Conservation (phyloP, 257 asterid genomes). For the Orobanche coerulescens region DNA sequence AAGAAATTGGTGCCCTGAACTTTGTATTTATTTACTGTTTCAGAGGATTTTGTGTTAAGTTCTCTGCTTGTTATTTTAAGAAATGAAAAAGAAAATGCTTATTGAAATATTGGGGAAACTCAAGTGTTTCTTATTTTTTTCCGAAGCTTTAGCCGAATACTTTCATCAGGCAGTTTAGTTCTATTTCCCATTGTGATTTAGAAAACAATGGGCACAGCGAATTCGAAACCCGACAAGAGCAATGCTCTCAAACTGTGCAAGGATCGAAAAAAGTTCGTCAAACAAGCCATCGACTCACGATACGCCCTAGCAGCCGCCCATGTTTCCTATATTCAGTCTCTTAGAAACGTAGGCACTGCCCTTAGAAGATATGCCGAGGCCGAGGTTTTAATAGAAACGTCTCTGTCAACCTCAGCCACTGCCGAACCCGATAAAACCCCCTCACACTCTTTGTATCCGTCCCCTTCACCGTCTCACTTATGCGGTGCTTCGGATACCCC, state of each 20-base stretch:
- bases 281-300: conserved; percentile 86
- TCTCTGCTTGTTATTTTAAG: neutral
- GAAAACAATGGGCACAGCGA: conserved; percentile 56
- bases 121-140: neutral
- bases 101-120: neutral
- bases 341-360: conserved; percentile 76
- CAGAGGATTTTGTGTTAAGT: neutral
- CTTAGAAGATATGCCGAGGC: conserved; percentile 91
- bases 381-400: conserved; percentile 60
- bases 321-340: conserved; percentile 75
- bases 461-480: conserved; percentile 59
- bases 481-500: conserved; percentile 78
- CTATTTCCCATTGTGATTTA: conserved; percentile 7
- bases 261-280: conserved; percentile 71
- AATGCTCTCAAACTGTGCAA: conserved; percentile 74
- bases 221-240: conserved; percentile 67
- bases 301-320: conserved; percentile 93
- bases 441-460: conserved; percentile 55
- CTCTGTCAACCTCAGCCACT: conserved; percentile 48
- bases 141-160: neutral
- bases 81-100: neutral
- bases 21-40: neutral
- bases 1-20: conserved; percentile 14
- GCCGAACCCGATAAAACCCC: conserved; percentile 70
- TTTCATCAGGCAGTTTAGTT: conserved; percentile 13